Percentiles rank a stretch among this genome's conserved stretches.
These are phyloP conservation scores for Beauveria scarabaeidicola DNA, from an alignment of 2,329 filamentous ascomycete species.

Conservation along the genomic window DNA sequence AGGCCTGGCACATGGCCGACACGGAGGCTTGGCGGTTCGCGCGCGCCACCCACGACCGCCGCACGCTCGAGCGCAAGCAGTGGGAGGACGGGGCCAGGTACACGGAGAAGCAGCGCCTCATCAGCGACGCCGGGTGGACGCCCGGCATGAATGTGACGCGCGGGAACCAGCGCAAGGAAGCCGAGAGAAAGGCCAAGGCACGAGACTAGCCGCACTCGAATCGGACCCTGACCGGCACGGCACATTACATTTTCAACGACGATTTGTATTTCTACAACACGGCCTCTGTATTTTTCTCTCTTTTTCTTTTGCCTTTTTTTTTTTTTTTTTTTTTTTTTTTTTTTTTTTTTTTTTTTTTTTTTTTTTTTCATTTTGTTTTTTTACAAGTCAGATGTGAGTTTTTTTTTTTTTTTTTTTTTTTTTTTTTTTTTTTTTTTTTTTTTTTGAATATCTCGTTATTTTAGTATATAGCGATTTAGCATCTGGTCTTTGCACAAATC, in stretches of 20 bases:
- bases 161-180: constrained; percentile 28
- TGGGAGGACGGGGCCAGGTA: constrained; percentile 66
- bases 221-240: not conserved
- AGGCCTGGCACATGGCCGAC: constrained; percentile 63
- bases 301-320: too few species aligned
- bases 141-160: constrained; percentile 23
- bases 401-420: too few species aligned
- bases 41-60: constrained; percentile 56
- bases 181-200: constrained; percentile 20
- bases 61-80: constrained; percentile 51
- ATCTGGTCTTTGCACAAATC: not conserved
- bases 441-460: not conserved
- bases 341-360: constrained; percentile 10
- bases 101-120: constrained; percentile 19
- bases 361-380: too few species aligned
- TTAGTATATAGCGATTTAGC: not conserved
- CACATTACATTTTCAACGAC: not conserved
- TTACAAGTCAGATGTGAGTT: too few species aligned
- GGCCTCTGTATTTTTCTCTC: not conserved
- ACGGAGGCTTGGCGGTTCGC: constrained; percentile 72
- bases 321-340: constrained; percentile 10
- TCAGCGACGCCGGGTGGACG: constrained; percentile 8
- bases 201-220: not conserved
- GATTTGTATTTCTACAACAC: not conserved
- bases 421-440: not conserved